Percentiles rank a stretch among this genome's conserved stretches.
These are phyloP conservation scores for Physcomitrium patens DNA, from an alignment of 225 moss, liverwort and hornwort genomes.

Conservation along the genomic window DNA sequence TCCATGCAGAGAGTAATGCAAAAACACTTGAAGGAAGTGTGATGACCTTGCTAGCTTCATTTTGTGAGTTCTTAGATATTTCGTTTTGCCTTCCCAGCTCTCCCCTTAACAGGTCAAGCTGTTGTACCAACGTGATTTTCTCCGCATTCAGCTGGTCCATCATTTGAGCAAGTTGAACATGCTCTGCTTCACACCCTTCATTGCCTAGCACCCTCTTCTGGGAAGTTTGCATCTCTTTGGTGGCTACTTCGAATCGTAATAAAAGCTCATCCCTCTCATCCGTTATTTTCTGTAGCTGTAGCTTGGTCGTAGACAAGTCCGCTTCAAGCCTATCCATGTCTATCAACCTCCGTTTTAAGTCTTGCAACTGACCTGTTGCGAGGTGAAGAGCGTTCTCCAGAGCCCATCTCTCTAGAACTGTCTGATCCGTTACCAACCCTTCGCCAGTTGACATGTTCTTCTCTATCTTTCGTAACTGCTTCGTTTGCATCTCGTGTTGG, in stretches of 20 bases:
- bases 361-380: slow-evolving; percentile 37
- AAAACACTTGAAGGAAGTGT: background rate
- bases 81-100: slow-evolving; percentile 43
- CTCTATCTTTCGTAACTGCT: slow-evolving; percentile 43
- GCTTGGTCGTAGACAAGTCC: slow-evolving; percentile 33
- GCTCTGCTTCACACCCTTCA: slow-evolving; percentile 34
- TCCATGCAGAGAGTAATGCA: background rate
- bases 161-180: slow-evolving; percentile 36
- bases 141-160: slow-evolving; percentile 40
- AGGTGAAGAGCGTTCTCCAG: slow-evolving; percentile 42
- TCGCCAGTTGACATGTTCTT: slow-evolving; percentile 43
- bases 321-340: slow-evolving; percentile 37
- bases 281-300: slow-evolving; percentile 30
- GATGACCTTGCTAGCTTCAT: slow-evolving; percentile 41
- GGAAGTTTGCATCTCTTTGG: slow-evolving; percentile 36
- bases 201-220: slow-evolving; percentile 37
- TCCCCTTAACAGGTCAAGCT: slow-evolving; percentile 41
- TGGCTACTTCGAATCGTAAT: slow-evolving; percentile 27
- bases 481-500: slow-evolving; percentile 44
- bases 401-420: slow-evolving; percentile 43
- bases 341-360: slow-evolving; percentile 39
- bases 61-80: slow-evolving; percentile 30
- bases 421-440: slow-evolving; percentile 41
- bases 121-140: slow-evolving; percentile 36
- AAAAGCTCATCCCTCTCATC: slow-evolving; percentile 48